Base-by-base conservation (phyloP, 2,329 filamentous ascomycete species). In the Neocucurbitaria cava region DNA sequence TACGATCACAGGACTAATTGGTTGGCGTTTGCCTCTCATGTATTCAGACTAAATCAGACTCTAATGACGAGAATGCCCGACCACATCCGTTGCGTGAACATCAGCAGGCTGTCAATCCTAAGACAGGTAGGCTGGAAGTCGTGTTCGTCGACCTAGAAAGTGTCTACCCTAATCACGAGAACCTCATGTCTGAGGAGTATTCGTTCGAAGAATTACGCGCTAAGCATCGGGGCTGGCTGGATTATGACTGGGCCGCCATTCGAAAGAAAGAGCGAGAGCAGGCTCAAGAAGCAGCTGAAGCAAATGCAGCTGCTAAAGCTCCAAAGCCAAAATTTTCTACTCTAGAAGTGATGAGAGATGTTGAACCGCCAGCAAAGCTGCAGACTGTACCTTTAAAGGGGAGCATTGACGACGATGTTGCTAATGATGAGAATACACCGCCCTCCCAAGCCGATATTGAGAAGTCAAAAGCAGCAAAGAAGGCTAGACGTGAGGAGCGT, bases 131-230 rank as follows among this genome's bases (percentile, higher is more conserved):
- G 77, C 86, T 86, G 68, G 94, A 98, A 76, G 87, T 90, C 59
- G 89, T 97, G 26, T 94, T 91, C 77, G 92, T 96, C 71, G 88
- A 96, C 69, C 82, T 98, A 46, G 87, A 92, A 72, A 87, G 88
- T 28, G 84, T 98, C 30, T 98, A 98, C 69, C 93, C 92, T 8
- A 88, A 89, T 35, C 85, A 86, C 20, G 85, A 89, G 41, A 84
- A 90, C 56, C 83, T 87, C 1, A 70, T 72, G 49, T 86, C 85
- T 3, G 87, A 87, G 28, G 94, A 97, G 75, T 83, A 90, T 58
- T 94, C 91, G 69, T 96, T 98, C 70, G 95, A 99, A 72, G 95
- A 99, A 77, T 79, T 99, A 20, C 87, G 92, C 77, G 94, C 94
- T 26, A 83, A 83, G 38, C 86, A 86, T 62, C 85, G 90, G 52